Base-by-base conservation (phyloP, 176 grass and related monocot genomes). In the Echinochloa phyllopogon region DNA sequence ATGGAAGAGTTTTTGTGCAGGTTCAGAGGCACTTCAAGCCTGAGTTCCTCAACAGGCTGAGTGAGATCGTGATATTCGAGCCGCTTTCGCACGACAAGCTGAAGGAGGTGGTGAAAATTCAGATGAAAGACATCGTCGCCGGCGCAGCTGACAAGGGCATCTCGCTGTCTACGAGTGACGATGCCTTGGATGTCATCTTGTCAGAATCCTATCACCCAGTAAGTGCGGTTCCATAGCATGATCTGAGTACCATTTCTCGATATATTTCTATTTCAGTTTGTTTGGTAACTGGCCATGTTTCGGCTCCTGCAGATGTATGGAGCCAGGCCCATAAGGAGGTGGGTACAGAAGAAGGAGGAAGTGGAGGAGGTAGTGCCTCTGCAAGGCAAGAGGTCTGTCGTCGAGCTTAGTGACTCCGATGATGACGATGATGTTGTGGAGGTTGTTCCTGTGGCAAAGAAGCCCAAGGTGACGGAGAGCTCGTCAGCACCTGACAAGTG, bases 151-250 rank as follows among this genome's bases (percentile, higher is more conserved):
- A 94, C 18, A 86, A 77, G 74, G 91, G 89, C 3, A 60, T 97
- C 27, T 82, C 86, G 60, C 74, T 96, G 38, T 56, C 68, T 29
- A 44, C 90, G 0, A 89, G 71, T 50, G 94, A 96, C 64, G 82
- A 65, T 39, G 88, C 94, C 2, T 38, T 93, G 64, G 91, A 86
- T 27, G 57, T 97, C 13, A 88, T 97, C 44, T 55, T 93, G 12
- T 86, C 75, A 11, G 69, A 91, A 74, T 93, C 94, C 17, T 91
- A 93, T 14, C 82, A 91, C 40, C 87, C 89, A 1, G 87, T 96
- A 74, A 88, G 88, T 60, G 13, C 24, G 44, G 15, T 15, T 65
- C 50, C 0, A 43, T 15, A 10, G 17, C 59, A 42, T 14, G 2
- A 75, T 65, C 16, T 18, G 3, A 17, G n/a, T 74, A 39, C 13